These are phyloP conservation scores for Cercospora nicotianae DNA, from an alignment of 2,329 filamentous ascomycete species.

Conservation along the genomic window DNA sequence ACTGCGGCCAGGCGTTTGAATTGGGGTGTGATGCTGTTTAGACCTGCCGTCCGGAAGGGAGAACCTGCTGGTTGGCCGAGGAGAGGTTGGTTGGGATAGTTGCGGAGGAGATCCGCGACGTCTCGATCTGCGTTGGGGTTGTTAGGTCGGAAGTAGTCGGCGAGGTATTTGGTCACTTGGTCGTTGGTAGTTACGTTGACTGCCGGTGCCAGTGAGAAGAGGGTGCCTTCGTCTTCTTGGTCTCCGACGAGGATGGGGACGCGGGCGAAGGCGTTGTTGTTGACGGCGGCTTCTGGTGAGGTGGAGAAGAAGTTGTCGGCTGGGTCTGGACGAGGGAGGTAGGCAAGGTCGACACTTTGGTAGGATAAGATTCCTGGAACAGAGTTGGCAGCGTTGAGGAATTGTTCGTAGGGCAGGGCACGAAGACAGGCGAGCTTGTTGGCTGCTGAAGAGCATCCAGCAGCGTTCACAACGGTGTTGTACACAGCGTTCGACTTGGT, in stretches of 20 bases:
- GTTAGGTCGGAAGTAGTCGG: constrained; percentile 51
- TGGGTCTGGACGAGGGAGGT: constrained; percentile 69
- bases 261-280: constrained; percentile 41
- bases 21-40: constrained; percentile 74
- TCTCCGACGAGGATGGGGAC: constrained; percentile 63
- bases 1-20: constrained; percentile 77
- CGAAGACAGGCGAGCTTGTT: constrained; percentile 20
- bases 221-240: constrained; percentile 69
- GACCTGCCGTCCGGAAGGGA: constrained; percentile 66
- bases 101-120: constrained; percentile 58
- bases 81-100: constrained; percentile 58
- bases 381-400: constrained; percentile 66
- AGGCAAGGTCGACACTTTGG: constrained; percentile 63
- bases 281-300: constrained; percentile 61
- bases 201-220: constrained; percentile 59
- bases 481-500: constrained; percentile 24
- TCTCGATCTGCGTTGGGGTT: constrained; percentile 45
- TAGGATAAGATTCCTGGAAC: constrained; percentile 69
- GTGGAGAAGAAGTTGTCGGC: constrained; percentile 58
- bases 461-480: constrained; percentile 20
- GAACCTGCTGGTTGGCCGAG: constrained; percentile 58
- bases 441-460: constrained; percentile 31
- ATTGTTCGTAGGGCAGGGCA: constrained; percentile 30
- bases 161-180: constrained; percentile 63
- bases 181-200: constrained; percentile 63